Base-by-base conservation (phyloP, 1,284 basidiomycete genomes). In the Ceraceosorus bombacis region DNA sequence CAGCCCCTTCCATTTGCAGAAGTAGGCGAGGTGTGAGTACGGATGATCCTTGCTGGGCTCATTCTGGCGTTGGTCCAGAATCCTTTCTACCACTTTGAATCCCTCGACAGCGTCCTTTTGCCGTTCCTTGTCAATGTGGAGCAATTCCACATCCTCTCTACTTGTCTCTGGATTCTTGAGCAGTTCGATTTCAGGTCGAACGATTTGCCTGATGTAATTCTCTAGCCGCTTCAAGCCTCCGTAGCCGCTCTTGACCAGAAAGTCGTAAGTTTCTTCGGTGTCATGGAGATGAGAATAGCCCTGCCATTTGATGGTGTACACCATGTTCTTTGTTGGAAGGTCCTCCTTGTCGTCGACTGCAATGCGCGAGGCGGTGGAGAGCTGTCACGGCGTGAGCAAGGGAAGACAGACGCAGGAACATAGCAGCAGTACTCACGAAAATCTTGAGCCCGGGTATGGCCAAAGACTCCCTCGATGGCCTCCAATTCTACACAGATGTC, bases 1-100 rank as follows among this genome's bases (percentile, higher is more conserved):
- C 70, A 98, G 85, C 46, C 87, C 88, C 74, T 85, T 87, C 95
- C 95, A 99, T 80, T 99, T 98, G 86, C 89, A 90, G 78, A 95
- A 89, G 80, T 96, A 99, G 75, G 94, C 87, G 49, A 87, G 84
- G 60, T 81, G 79, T 3, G 77, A 71, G 58, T 79, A 78, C 6
- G 85, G 82, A 15, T 81, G 71, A 53, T 85, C 85, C 46, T 85
- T 83, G 27, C 79, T 79, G 36, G 81, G 81, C 37, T 82, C 72
- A 12, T 78, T 83, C 64, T 90, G 86, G 54, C 91, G 86, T 74
- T 93, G 86, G 6, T 87, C 83, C 54, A 98, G 85, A 61, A 98
- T 85, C 60, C 94, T 86, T 78, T 99, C 95, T 51, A 96, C 90
- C 7, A 85, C 87, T 80, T 90, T 90, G 82, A 86, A 94, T 38